A percentile compares a stretch with the other conserved stretches of the same genome.
Conservation (phyloP, 2,329 filamentous ascomycete genomes). For the Hawksworthiomyces lignivorus region DNA sequence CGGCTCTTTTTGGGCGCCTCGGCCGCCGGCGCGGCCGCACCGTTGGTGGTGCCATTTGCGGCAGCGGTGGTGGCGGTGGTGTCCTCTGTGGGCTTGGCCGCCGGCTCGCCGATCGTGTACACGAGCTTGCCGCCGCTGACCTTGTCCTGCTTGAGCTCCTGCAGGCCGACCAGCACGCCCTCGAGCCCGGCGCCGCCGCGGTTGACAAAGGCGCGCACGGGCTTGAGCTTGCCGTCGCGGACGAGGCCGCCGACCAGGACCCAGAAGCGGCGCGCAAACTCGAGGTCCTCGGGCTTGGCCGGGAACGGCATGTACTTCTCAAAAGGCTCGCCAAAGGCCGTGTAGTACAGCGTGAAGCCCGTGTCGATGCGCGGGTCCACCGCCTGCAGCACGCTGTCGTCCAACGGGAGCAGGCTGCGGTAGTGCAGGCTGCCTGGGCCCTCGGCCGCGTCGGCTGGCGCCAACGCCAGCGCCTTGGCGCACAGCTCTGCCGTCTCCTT, state of each 20-base stretch:
- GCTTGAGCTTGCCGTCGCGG: conserved; percentile 25
- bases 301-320: conserved; percentile 10
- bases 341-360: conserved; percentile 24
- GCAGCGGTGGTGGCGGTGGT: too few species aligned
- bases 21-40: too few species aligned
- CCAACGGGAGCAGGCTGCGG: conserved; percentile 10
- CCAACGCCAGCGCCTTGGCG: conserved; percentile 16
- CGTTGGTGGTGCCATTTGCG: too few species aligned
- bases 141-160: conserved; percentile 23
- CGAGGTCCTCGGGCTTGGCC: conserved; percentile 19
- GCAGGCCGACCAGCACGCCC: conserved; percentile 23
- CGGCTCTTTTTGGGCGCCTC: too few species aligned
- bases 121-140: conserved; percentile 33
- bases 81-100: too few species aligned
- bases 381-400: conserved; percentile 32
- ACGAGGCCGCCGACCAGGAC: conserved; percentile 23
- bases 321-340: conserved; percentile 25
- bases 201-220: conserved; percentile 20
- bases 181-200: conserved; percentile 23
- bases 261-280: conserved; percentile 28
- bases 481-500: conserved; percentile 22
- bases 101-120: conserved; percentile 18
- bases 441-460: not conserved
- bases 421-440: conserved; percentile 8
- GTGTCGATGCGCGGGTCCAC: conserved; percentile 28